A percentile compares a stretch with the other conserved stretches of the same genome.
phyloP scores from a whole-genome alignment of 345 rosid genomes.

The Melastoma malabathricum region DNA sequence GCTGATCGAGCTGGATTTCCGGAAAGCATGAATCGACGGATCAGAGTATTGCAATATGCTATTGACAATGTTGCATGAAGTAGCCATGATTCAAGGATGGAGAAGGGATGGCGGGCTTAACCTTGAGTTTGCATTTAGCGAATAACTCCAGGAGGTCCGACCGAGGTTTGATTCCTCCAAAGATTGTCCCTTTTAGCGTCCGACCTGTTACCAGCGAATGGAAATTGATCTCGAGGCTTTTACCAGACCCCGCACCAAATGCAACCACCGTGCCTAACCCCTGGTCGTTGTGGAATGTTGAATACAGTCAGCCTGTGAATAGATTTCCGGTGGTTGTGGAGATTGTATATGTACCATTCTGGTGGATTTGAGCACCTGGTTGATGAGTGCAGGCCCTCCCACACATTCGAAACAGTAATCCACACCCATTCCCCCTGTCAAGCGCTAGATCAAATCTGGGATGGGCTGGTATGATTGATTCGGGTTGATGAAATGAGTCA shows the following conservation, averaged over 20 bases:
- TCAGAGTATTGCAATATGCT: not conserved
- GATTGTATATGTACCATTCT: conserved; percentile 16
- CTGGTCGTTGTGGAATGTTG: conserved; percentile 3
- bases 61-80: not conserved
- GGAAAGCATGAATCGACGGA: not conserved
- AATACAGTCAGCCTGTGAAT: not conserved
- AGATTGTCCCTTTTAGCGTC: conserved; percentile 9
- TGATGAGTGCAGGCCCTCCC: conserved; percentile 22
- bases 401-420: conserved; percentile 59
- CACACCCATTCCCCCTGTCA: conserved; percentile 37
- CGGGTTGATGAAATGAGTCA: conserved; percentile 55
- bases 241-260: conserved; percentile 18
- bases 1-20: conserved; percentile 8
- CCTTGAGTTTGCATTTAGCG: conserved; percentile 6
- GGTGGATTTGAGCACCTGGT: conserved; percentile 37
- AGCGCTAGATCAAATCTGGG: conserved; percentile 23
- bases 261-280: conserved; percentile 37
- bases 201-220: conserved; percentile 1
- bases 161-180: conserved; percentile 9
- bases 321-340: not conserved
- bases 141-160: conserved; percentile 6
- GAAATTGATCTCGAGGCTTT: not conserved
- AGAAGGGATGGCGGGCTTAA: not conserved
- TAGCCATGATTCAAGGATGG: too few species aligned
- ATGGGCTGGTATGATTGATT: conserved; percentile 20